phyloP scores from a whole-genome alignment of 345 rosid genomes.

The Salix koriyanagi region DNA sequence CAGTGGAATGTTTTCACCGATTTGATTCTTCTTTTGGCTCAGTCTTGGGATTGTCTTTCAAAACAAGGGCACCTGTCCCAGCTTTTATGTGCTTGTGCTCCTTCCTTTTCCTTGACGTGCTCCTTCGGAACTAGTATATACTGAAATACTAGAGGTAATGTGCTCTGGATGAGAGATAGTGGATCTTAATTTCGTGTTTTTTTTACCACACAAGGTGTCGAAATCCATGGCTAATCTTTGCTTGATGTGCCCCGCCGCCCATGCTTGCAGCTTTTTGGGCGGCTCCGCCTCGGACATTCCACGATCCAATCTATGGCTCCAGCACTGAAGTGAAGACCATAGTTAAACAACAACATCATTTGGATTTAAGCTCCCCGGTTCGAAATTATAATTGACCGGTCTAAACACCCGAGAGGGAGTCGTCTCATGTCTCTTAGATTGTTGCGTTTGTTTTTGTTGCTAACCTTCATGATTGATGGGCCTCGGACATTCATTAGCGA shows the following conservation, averaged over 20 bases:
- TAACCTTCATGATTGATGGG: constrained; percentile 24
- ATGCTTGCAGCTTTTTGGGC: constrained; percentile 12
- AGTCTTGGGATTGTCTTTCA: constrained; percentile 21
- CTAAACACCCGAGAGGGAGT: not conserved
- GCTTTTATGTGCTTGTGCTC: not conserved
- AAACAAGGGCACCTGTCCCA: constrained; percentile 38
- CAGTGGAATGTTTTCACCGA: constrained; percentile 9
- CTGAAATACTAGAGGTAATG: no score
- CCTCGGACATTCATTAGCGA: constrained; percentile 19
- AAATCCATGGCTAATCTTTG: not conserved
- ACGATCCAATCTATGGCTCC: constrained; percentile 6
- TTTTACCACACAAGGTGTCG: no score
- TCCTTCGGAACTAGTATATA: not conserved
- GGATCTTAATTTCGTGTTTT: no score
- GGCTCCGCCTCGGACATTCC: constrained; percentile 21
- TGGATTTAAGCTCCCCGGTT: not conserved
- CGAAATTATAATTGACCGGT: not conserved
- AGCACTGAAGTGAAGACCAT: not conserved
- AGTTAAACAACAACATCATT: not conserved
- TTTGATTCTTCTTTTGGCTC: constrained; percentile 5
- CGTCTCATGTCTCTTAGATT: not conserved
- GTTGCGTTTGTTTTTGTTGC: constrained; percentile 1
- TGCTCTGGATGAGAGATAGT: no score
- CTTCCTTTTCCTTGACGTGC: constrained; percentile 5
- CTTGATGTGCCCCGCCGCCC: constrained; percentile 23